Evolutionary conservation across 179 eudicot genomes (phyloP), one percentile per base, ranked within the genome.

Genomic region (Vitellaria paradoxa): DNA sequence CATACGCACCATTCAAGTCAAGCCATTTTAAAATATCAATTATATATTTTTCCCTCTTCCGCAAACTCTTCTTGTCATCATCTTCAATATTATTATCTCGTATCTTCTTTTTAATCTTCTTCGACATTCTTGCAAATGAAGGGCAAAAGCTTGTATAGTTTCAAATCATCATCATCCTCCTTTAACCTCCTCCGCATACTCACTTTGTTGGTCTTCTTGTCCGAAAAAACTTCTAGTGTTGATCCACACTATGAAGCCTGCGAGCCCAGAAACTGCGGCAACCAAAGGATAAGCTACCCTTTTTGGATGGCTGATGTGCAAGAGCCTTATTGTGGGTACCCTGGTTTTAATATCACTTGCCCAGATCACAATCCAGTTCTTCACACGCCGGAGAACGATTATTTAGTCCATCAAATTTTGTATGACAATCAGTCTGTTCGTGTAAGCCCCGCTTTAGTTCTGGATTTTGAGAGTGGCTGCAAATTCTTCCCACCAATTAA

Each of bases 281-380:
- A 70, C 77, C 46, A 82, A 24, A 81, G 66, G 26, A 73, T 89
- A 65, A 84, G 75, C 66, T 89, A 77, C 71, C 92, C 90, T 13
- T 89, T 89, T 49, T 77, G 71, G 63, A 78, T 88, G 30, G 18
- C 40, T 37, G 68, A 69, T 23, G 37, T 68, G 40, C 89, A 85
- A 77, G 23, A 83, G 8, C 18, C 81, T 18, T 82, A 57, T 52
- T 87, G 92, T 70, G 89, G 90, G n/a, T 85, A 77, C 80, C 88
- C 89, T 64, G 85, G 86, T 60, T 82, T 87, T 70, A 47, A 74
- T 70, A 81, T 89, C 55, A 72, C 42, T 56, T 87, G 90, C 78
- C 73, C 14, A 14, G 6, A 74, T 40, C 72, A 70, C 8, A 71
- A 63, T 9, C 63, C 83, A 75, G 24, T 80, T 13, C 84, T 85